These are phyloP conservation scores for Hypomyces rosellus DNA, from an alignment of 2,329 filamentous ascomycete genomes.

Conservation along the genomic window DNA sequence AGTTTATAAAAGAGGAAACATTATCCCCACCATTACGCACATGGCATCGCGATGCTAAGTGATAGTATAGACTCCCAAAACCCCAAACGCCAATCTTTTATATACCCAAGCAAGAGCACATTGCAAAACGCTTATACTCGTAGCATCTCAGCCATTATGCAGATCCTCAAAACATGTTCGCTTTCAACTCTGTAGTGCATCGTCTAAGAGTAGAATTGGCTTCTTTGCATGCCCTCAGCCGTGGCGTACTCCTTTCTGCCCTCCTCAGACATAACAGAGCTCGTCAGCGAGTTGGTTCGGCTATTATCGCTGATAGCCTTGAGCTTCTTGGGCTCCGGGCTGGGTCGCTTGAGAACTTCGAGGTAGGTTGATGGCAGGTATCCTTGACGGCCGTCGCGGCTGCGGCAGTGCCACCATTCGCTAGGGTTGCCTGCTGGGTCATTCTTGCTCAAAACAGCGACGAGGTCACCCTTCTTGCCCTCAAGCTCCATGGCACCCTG, in stretches of 20 bases:
- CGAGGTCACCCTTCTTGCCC: slow-evolving; percentile 90
- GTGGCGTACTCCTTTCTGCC: slow-evolving; percentile 48
- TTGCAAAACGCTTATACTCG: background rate
- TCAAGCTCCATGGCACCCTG: slow-evolving; percentile 71
- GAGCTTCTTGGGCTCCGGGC: slow-evolving; percentile 45
- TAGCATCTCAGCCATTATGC: no score
- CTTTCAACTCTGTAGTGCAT: background rate
- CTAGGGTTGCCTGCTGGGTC: slow-evolving; percentile 88
- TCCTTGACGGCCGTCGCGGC: slow-evolving; percentile 81
- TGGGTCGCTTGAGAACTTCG: slow-evolving; percentile 59
- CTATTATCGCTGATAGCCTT: slow-evolving; percentile 43
- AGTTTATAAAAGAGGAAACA: background rate
- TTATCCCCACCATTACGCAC: background rate
- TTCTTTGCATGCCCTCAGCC: slow-evolving; percentile 51
- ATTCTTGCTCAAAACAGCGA: slow-evolving; percentile 86
- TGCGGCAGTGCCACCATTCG: slow-evolving; percentile 96
- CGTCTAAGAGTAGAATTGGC: slow-evolving; percentile 50
- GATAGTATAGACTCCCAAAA: background rate
- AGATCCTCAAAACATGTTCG: background rate
- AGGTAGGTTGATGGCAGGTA: slow-evolving; percentile 90
- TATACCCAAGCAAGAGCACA: slow-evolving; percentile 1
- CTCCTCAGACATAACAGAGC: slow-evolving; percentile 31
- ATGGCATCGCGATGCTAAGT: background rate
- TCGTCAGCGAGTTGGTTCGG: slow-evolving; percentile 46
- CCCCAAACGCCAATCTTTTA: slow-evolving; percentile 4